Percentiles rank a stretch among this genome's conserved stretches.
These are phyloP conservation scores for Rhynchospora tenuis DNA, from an alignment of 176 grass and related monocot species.

Conservation along the genomic window DNA sequence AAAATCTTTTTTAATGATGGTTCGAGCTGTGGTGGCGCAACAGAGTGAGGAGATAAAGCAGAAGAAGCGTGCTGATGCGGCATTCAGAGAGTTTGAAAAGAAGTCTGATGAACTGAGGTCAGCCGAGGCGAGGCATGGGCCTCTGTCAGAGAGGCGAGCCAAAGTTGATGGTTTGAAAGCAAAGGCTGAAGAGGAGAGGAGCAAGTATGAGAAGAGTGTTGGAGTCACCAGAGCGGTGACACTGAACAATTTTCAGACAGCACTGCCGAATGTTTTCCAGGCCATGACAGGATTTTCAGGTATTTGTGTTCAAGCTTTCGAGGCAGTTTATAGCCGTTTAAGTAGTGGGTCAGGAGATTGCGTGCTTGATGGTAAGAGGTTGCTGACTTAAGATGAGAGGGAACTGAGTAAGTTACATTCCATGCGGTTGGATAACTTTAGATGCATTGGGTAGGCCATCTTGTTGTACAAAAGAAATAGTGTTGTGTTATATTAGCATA, in stretches of 20 bases:
- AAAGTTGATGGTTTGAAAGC: conserved; percentile 67
- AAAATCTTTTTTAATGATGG: conserved; percentile 82
- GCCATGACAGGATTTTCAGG: conserved; percentile 94
- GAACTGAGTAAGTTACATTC: neutral
- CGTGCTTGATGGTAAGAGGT: conserved; percentile 56
- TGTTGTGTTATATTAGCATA: conserved; percentile 15
- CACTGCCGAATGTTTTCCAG: conserved; percentile 89
- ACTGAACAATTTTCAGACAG: conserved; percentile 88
- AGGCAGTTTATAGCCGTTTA: conserved; percentile 74
- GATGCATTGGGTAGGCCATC: neutral
- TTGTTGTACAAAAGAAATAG: conserved; percentile 17
- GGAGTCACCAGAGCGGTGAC: conserved; percentile 94
- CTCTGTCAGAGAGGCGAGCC: conserved; percentile 48
- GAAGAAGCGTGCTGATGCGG: conserved; percentile 69
- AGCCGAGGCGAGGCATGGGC: conserved; percentile 53
- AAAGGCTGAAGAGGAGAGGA: conserved; percentile 83
- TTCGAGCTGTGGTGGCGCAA: conserved; percentile 65
- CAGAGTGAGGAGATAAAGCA: conserved; percentile 87
- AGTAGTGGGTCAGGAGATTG: conserved; percentile 35
- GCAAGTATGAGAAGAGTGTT: conserved; percentile 89
- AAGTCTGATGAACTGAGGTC: conserved; percentile 68
- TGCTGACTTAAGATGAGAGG: conserved; percentile 42
- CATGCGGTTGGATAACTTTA: neutral
- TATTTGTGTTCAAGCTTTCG: conserved; percentile 75
- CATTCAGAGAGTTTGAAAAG: conserved; percentile 83